phyloP scores from a whole-genome alignment of 441 rosid species.

The Omphalea diandra region DNA sequence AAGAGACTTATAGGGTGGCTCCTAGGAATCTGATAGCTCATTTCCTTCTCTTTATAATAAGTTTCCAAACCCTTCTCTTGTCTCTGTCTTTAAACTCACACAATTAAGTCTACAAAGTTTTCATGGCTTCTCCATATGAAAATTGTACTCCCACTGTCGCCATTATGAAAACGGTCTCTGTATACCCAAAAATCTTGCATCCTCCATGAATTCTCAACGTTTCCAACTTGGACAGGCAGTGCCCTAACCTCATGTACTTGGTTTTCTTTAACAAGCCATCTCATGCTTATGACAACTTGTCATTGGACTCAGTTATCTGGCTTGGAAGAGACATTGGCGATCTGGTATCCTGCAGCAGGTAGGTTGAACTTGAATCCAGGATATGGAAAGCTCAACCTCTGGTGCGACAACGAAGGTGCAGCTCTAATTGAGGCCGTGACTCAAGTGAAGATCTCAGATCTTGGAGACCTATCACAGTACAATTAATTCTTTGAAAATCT shows the following conservation, averaged over 20 bases:
- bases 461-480: slow-evolving; percentile 63
- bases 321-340: slow-evolving; percentile 55
- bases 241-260: slow-evolving; percentile 59
- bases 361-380: slow-evolving; percentile 44
- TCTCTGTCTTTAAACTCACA: slow-evolving; percentile 7
- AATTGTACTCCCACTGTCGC: neutral
- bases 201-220: slow-evolving; percentile 36
- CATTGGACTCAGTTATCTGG: slow-evolving; percentile 39
- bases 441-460: slow-evolving; percentile 43
- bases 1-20: slow-evolving; percentile 35
- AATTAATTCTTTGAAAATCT: slow-evolving; percentile 51
- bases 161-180: slow-evolving; percentile 2
- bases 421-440: slow-evolving; percentile 49
- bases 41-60: slow-evolving; percentile 7
- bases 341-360: slow-evolving; percentile 71
- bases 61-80: slow-evolving; percentile 7
- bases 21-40: slow-evolving; percentile 31
- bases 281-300: slow-evolving; percentile 23
- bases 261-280: slow-evolving; percentile 58
- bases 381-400: slow-evolving; percentile 51
- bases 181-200: slow-evolving; percentile 16
- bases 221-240: slow-evolving; percentile 69
- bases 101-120: neutral
- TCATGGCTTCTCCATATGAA: slow-evolving; percentile 13
- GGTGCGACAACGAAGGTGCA: slow-evolving; percentile 59